Base-by-base conservation (phyloP, 2,329 filamentous ascomycete genomes). In the Cadophora malorum region DNA sequence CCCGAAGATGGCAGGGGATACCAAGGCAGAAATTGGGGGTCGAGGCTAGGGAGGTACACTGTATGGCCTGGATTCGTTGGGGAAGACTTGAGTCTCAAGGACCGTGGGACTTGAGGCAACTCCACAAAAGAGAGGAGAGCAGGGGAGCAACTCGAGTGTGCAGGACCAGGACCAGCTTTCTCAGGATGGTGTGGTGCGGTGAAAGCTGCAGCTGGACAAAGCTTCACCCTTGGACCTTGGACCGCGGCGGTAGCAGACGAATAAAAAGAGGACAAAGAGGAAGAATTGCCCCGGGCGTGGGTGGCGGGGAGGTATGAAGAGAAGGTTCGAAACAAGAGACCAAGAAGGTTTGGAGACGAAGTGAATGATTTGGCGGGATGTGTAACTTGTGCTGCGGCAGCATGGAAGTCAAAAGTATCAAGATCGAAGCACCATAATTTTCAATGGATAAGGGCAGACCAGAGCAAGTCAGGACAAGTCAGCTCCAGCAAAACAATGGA, bases 321-420 rank as follows among this genome's bases (percentile, higher is more conserved):
- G 45, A 49, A 38, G 9, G 55, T 58, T 58, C 31, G 55, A 58
- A 58, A 58, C 55, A 58, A 38, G 31, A 35, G 16, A 58, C 33
- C 33, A 58, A n/a, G 55, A 58, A 38, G 55, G 55, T 58, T 58
- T 58, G 33, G 16, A n/a, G 56, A 45, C 21, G 56, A 59, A 7
- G 10, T 41, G 56, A 59, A 59, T 21, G 33, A 25, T 41, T 25
- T 59, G 35, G 35, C 56, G n/a, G 35, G 35, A 45, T 41, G 35
- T 59, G 56, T 41, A 59, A 59, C 56, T 59, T 59, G 35, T 59
- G 35, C 25, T 59, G 56, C 35, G 23, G 56, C 56, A 59, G 56
- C 56, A 25, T 45, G 56, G 33, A 59, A 25, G 21, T 59, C 56
- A 45, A 55, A 25, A 59, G 35, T 41, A 41, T 41, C 56, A 25